Percentiles rank a stretch among this genome's conserved stretches.
These are phyloP conservation scores for Aspergillus novofumigatus DNA, from an alignment of 2,329 filamentous ascomycete species.

Conservation along the genomic window DNA sequence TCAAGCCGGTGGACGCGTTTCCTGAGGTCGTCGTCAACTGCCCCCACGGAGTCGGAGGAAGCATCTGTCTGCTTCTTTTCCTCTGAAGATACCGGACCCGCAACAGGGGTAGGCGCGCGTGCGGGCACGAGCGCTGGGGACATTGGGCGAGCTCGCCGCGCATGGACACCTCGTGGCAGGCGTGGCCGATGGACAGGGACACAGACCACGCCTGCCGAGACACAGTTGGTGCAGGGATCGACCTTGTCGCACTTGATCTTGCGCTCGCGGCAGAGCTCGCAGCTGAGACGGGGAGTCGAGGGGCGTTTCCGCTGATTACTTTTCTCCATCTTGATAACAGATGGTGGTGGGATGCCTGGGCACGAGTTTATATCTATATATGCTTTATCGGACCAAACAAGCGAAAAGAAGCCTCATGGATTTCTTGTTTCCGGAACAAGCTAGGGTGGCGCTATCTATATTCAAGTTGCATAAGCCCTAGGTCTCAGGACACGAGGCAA, in stretches of 20 bases:
- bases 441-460: too few species aligned
- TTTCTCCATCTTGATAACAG: too few species aligned
- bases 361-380: too few species aligned
- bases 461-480: too few species aligned
- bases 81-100: background rate
- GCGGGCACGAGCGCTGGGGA: background rate
- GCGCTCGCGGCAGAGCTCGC: conserved; percentile 15
- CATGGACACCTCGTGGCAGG: conserved; percentile 15
- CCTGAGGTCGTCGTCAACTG: background rate
- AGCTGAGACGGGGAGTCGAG: conserved; percentile 7
- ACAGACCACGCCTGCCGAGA: conserved; percentile 9
- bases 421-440: too few species aligned
- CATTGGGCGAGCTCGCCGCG: background rate
- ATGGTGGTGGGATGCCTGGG: too few species aligned
- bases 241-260: conserved; percentile 19
- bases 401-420: too few species aligned
- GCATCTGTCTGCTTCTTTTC: background rate
- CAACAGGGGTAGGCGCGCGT: background rate
- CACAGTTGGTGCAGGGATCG: conserved; percentile 17
- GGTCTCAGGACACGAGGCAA: too few species aligned
- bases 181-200: conserved; percentile 12
- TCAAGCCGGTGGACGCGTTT: background rate
- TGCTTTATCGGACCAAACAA: too few species aligned
- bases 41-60: background rate
- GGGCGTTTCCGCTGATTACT: background rate